Percentiles rank a stretch among this genome's conserved stretches.
Conservation (phyloP, 345 rosid genomes). For the Zanthoxylum bungeanum region DNA sequence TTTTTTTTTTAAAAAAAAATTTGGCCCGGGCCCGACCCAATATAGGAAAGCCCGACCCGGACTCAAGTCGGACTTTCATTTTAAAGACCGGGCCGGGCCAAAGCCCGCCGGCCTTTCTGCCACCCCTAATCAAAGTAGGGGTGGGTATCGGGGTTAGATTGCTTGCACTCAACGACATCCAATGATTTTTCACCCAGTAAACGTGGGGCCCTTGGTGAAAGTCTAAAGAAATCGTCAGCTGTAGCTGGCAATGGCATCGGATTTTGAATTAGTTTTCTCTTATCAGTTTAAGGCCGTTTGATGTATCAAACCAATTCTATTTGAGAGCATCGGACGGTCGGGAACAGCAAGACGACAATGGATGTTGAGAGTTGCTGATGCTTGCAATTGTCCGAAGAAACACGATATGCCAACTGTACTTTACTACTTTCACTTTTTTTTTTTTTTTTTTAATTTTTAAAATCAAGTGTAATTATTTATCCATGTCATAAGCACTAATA, state of each 20-base stretch:
- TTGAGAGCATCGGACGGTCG: neutral
- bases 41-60: no score
- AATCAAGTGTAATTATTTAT: no score
- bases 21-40: no score
- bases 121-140: neutral
- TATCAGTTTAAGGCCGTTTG: neutral
- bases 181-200: slow-evolving; percentile 10
- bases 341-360: neutral
- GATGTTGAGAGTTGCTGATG: neutral
- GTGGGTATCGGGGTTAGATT: slow-evolving; percentile 18
- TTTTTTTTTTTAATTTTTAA: no score
- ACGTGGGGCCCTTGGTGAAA: slow-evolving; percentile 6
- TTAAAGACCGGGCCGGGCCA: no score
- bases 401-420: slow-evolving; percentile 4
- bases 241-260: no score
- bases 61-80: no score
- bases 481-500: neutral
- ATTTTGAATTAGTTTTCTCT: no score
- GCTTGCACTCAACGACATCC: slow-evolving; percentile 28
- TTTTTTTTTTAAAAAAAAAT: no score
- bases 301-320: neutral
- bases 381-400: neutral
- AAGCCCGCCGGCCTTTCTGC: no score
- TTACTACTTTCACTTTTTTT: neutral
- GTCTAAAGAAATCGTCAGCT: neutral